phyloP scores from a whole-genome alignment of 2,329 filamentous ascomycete species.

The Penicillium vulpinum region DNA sequence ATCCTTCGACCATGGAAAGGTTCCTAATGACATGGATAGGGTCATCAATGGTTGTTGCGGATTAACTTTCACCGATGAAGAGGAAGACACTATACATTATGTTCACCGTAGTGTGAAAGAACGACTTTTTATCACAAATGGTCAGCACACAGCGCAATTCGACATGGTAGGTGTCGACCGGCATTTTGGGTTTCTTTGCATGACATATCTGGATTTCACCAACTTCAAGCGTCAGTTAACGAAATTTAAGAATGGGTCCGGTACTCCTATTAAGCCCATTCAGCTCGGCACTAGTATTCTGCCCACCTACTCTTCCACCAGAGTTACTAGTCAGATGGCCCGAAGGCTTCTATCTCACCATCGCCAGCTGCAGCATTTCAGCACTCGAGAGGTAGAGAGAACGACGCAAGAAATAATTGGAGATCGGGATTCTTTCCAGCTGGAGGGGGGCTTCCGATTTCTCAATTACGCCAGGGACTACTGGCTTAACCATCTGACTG shows the following conservation, averaged over 20 bases:
- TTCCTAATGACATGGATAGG: slow-evolving; percentile 19
- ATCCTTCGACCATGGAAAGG: neutral
- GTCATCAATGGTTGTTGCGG: slow-evolving; percentile 15
- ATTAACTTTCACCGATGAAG: slow-evolving; percentile 19
- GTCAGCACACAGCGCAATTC: neutral
- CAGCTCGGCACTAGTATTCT: neutral
- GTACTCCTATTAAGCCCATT: neutral
- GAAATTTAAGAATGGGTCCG: neutral
- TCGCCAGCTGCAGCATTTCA: neutral
- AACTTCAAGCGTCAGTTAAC: slow-evolving; percentile 13
- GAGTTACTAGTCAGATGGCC: neutral
- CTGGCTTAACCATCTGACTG: neutral
- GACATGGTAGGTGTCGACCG: neutral
- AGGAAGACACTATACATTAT: slow-evolving; percentile 10
- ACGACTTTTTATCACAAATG: slow-evolving; percentile 3
- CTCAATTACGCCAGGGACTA: neutral
- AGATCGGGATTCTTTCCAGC: neutral
- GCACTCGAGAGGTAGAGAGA: neutral
- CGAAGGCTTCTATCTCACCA: neutral
- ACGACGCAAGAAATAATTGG: neutral
- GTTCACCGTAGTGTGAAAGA: slow-evolving; percentile 15
- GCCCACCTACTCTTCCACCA: neutral
- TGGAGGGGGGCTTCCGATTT: neutral
- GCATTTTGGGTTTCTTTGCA: slow-evolving; percentile 8
- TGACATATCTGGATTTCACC: slow-evolving; percentile 14